A percentile compares a stretch with the other conserved stretches of the same genome.
phyloP scores from a whole-genome alignment of 2,329 filamentous ascomycete species.

The Paraphaeosphaeria minitans region DNA sequence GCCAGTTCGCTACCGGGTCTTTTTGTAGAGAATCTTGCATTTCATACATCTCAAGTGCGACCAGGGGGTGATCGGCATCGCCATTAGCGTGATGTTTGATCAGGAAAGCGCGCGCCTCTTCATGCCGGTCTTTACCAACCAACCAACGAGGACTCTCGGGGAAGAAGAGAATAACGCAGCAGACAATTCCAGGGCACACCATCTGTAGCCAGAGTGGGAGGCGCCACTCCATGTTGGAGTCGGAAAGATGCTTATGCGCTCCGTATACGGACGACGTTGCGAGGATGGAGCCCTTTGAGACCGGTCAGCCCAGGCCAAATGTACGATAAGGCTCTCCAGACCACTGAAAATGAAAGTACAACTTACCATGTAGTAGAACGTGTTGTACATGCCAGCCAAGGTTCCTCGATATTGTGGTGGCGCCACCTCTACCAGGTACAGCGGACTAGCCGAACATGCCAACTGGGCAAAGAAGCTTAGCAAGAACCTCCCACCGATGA shows the following conservation, averaged over 20 bases:
- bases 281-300: conserved; percentile 27
- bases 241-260: conserved; percentile 26
- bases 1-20: conserved; percentile 26
- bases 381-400: conserved; percentile 37
- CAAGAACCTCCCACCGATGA: conserved; percentile 35
- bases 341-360: not conserved
- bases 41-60: conserved; percentile 40
- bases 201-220: conserved; percentile 31
- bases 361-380: conserved; percentile 37
- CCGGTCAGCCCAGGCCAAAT: conserved; percentile 19
- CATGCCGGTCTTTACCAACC: conserved; percentile 29
- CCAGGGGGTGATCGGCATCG: conserved; percentile 37
- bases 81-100: conserved; percentile 60
- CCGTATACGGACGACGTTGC: conserved; percentile 31
- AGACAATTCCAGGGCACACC: conserved; percentile 27
- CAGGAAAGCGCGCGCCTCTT: conserved; percentile 42
- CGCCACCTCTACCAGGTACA: conserved; percentile 35
- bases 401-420: conserved; percentile 35
- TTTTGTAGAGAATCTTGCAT: conserved; percentile 30
- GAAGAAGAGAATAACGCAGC: conserved; percentile 25
- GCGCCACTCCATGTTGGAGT: conserved; percentile 27
- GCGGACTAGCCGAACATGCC: conserved; percentile 28
- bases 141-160: conserved; percentile 31
- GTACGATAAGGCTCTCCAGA: too few relatives aligned
- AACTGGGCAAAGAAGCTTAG: conserved; percentile 41